Evolutionary conservation across 495 filamentous ascomycete genomes (phyloP), one percentile per base, ranked within the genome.

Genomic region (Cercophora samala): DNA sequence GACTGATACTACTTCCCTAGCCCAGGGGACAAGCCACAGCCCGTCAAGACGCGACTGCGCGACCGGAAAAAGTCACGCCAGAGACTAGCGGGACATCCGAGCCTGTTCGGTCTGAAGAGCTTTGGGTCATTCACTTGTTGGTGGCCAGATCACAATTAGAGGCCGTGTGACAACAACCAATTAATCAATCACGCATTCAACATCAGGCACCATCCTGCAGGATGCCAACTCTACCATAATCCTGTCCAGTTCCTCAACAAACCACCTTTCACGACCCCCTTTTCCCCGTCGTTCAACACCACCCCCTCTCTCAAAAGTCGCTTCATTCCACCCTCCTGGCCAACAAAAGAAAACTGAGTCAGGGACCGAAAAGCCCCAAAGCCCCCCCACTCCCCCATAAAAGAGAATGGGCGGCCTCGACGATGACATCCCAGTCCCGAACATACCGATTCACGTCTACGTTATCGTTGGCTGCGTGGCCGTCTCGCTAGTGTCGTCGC

Each of bases 401-500:
- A n/a, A n/a, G n/a, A 51, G 29, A 29, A 67, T 63, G 65, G 52
- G 52, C 5, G 53, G 8, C 25, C 19, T 18, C 21, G 55, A 60
- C 29, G 55, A 64, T 26, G 62, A 56, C 17, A 42, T 68, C 3
- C 51, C 62, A 22, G 18, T 64, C 17, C 46, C 63, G 29, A 29
- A 59, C 53, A 58, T 69, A 46, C 67, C 67, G 15, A 13, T 60
- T 29, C 51, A 62, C 63, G 29, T 69, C 52, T 69, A 69, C 58
- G 18, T 69, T 26, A 21, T 69, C 58, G 25, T 64, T 17, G 62
- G 63, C 17, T 46, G 65, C 15, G 6, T 69, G 26, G 22, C 65
- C 5, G 21, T 25, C 51, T 52, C 52, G 0, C 63, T 69, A 21
- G 18, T 63, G 3, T 55, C 42, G 8, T 62, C 58, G 1, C 59